A percentile compares a stretch with the other conserved stretches of the same genome.
Evolutionary conservation across 73 alveolate genomes (phyloP).

Genomic region (Tetrahymena elliotti): DNA sequence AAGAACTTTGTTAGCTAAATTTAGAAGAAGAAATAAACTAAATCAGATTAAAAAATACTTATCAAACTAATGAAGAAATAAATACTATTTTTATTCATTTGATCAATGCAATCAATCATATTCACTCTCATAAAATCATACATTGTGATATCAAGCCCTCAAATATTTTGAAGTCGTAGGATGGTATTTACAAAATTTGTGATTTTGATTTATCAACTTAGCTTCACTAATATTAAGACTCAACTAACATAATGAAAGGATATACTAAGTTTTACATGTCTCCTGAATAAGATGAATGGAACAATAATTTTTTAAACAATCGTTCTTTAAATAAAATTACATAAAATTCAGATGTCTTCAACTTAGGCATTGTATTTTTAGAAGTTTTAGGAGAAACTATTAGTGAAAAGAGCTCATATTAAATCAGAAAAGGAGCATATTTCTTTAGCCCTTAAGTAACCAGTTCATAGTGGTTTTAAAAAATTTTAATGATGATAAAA

Average conservation of each 20-base stretch:
- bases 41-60: too few species aligned
- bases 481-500: background rate
- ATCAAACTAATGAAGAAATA: background rate
- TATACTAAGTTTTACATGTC: background rate
- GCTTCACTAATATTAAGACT: background rate
- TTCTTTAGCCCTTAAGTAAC: background rate
- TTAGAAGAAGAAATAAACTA: background rate
- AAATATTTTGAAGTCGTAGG: background rate
- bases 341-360: background rate
- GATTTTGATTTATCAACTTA: background rate
- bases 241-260: background rate
- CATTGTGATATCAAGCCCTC: background rate
- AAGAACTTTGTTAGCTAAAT: background rate
- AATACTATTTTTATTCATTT: background rate
- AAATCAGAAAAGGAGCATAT: background rate
- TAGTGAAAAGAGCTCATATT: background rate
- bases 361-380: background rate
- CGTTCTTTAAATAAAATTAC: background rate
- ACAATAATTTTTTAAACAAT: background rate
- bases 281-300: background rate
- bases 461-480: background rate
- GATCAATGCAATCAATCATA: background rate
- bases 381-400: background rate
- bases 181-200: background rate
- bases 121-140: background rate